Percentiles rank a stretch among this genome's conserved stretches.
phyloP scores from a whole-genome alignment of 1,284 basidiomycete species.

The Vanrija pseudolonga region DNA sequence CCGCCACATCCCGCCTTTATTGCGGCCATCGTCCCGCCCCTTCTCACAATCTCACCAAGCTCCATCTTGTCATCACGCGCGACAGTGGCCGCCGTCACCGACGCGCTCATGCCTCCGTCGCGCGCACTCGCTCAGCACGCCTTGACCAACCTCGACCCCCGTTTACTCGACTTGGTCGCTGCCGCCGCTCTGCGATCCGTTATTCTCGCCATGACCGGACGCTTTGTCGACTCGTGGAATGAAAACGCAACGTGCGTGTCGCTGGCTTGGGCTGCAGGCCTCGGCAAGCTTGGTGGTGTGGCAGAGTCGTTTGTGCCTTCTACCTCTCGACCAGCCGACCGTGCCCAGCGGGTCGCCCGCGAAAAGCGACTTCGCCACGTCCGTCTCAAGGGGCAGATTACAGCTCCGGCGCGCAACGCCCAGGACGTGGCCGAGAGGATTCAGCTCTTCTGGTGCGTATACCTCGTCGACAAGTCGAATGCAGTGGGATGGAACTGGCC shows the following conservation, averaged over 20 bases:
- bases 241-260: slow-evolving; percentile 22
- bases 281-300: slow-evolving; percentile 32
- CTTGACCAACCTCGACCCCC: slow-evolving; percentile 26
- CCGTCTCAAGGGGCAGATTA: slow-evolving; percentile 25
- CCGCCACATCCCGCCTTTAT: slow-evolving; percentile 35
- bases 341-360: slow-evolving; percentile 12
- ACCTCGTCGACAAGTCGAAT: slow-evolving; percentile 19
- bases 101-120: slow-evolving; percentile 14
- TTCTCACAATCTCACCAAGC: slow-evolving; percentile 17
- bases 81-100: slow-evolving; percentile 1
- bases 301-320: slow-evolving; percentile 22
- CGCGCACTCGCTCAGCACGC: slow-evolving; percentile 21
- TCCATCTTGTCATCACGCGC: slow-evolving; percentile 2
- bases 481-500: slow-evolving; percentile 25
- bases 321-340: background rate
- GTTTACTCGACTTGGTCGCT: slow-evolving; percentile 37
- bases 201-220: slow-evolving; percentile 21
- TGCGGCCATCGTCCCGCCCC: slow-evolving; percentile 29
- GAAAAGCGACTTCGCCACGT: slow-evolving; percentile 21
- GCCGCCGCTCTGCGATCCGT: slow-evolving; percentile 26
- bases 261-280: slow-evolving; percentile 28
- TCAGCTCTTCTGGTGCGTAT: slow-evolving; percentile 43
- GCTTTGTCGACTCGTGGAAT: slow-evolving; percentile 40
- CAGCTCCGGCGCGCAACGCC: slow-evolving; percentile 16
- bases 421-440: slow-evolving; percentile 35